These are phyloP conservation scores for Dryas drummondii DNA, from an alignment of 306 rosid genomes.

Conservation along the genomic window DNA sequence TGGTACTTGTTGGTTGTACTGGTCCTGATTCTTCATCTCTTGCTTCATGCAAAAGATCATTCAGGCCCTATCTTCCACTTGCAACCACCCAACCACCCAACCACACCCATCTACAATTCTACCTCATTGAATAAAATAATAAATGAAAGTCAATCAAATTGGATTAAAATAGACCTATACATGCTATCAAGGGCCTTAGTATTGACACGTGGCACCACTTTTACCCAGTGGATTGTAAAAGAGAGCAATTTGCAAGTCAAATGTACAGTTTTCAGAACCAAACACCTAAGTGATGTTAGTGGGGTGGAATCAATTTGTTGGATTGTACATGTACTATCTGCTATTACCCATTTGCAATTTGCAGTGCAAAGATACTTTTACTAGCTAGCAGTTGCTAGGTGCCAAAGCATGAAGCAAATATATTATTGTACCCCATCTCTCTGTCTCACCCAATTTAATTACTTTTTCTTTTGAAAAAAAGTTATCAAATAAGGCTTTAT, in stretches of 20 bases:
- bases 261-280: not conserved
- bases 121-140: not conserved
- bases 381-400: too few relatives aligned
- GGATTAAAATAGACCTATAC: too few relatives aligned
- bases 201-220: not conserved
- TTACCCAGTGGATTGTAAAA: not conserved
- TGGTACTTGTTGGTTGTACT: not conserved
- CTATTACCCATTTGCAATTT: too few relatives aligned
- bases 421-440: too few relatives aligned
- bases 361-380: too few relatives aligned
- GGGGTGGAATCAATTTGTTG: conserved; percentile 5
- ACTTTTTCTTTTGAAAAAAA: too few relatives aligned
- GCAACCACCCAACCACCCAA: not conserved
- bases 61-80: not conserved
- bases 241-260: not conserved
- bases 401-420: too few relatives aligned
- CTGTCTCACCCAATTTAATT: too few relatives aligned
- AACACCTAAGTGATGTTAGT: not conserved
- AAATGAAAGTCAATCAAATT: too few relatives aligned
- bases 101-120: conserved; percentile 11
- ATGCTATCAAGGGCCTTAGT: not conserved
- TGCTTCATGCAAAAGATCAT: not conserved
- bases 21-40: not conserved
- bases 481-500: too few relatives aligned
- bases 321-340: not conserved